A percentile compares a stretch with the other conserved stretches of the same genome.
Conservation (phyloP, 2,329 filamentous ascomycete species). For the Neopestalotiopsis sp. region DNA sequence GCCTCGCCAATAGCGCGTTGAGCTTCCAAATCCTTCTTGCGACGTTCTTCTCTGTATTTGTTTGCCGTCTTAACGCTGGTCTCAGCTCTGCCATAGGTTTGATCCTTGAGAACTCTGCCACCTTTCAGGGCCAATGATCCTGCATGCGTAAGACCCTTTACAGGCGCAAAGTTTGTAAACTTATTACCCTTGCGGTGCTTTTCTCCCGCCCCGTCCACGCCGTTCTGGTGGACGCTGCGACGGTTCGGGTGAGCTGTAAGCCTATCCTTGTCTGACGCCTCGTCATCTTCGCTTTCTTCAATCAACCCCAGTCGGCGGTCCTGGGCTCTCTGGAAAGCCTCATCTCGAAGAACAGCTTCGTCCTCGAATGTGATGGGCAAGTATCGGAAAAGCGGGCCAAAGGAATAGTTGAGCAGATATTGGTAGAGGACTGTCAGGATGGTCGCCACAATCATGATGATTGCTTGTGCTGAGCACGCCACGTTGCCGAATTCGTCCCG, state of each 20-base stretch:
- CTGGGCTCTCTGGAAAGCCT: slow-evolving; percentile 83
- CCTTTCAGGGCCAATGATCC: slow-evolving; percentile 54
- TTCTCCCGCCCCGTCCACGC: slow-evolving; percentile 32
- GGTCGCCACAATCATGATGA: slow-evolving; percentile 80
- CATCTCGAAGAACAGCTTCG: slow-evolving; percentile 88
- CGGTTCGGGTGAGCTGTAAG: slow-evolving; percentile 45
- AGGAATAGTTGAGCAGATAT: slow-evolving; percentile 78
- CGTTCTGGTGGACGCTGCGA: slow-evolving; percentile 44
- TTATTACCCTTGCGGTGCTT: slow-evolving; percentile 31
- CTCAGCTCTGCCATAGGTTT: slow-evolving; percentile 48
- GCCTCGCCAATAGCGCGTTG: slow-evolving; percentile 78
- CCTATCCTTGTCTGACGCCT: slow-evolving; percentile 47
- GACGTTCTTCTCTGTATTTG: slow-evolving; percentile 53
- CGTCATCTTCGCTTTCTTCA: slow-evolving; percentile 55
- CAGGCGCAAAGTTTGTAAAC: slow-evolving; percentile 41
- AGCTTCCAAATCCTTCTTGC: slow-evolving; percentile 69
- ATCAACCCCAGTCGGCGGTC: slow-evolving; percentile 69
- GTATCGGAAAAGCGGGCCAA: slow-evolving; percentile 84
- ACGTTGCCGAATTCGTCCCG: slow-evolving; percentile 56
- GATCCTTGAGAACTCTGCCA: slow-evolving; percentile 52
- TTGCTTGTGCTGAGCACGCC: slow-evolving; percentile 76
- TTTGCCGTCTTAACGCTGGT: slow-evolving; percentile 47
- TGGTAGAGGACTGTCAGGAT: slow-evolving; percentile 80
- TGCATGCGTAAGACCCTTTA: slow-evolving; percentile 53
- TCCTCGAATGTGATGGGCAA: slow-evolving; percentile 95